Percentiles rank a stretch among this genome's conserved stretches.
Evolutionary conservation across 2,329 filamentous ascomycete genomes (phyloP).

Genomic region (Diplodia corticola): DNA sequence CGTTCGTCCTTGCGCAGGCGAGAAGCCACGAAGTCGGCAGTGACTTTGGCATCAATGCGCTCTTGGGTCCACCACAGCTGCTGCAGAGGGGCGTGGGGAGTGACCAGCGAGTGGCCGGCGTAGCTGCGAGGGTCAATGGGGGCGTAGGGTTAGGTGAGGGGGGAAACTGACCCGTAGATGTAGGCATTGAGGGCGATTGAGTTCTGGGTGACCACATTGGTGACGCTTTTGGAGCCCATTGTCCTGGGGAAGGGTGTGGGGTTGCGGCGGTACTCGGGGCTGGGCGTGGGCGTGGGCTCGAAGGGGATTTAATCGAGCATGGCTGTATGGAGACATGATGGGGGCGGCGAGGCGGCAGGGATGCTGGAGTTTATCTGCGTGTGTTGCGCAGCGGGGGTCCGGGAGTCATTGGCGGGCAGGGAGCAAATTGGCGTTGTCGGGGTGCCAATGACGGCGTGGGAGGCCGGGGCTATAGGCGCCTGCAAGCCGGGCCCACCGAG

Average conservation of each 20-base stretch:
- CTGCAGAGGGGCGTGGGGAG: conserved; percentile 50
- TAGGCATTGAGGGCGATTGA: conserved; percentile 51
- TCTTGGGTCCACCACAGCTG: conserved; percentile 71
- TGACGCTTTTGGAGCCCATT: conserved; percentile 42
- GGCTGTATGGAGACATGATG: not conserved
- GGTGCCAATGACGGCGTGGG: conserved; percentile 5
- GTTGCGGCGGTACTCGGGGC: not conserved
- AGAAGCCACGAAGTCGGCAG: conserved; percentile 64
- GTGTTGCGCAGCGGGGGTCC: not conserved
- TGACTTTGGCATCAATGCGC: conserved; percentile 69
- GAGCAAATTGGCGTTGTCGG: not conserved
- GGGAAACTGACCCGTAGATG: conserved; percentile 47
- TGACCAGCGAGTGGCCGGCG: conserved; percentile 52
- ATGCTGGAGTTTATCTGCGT: not conserved
- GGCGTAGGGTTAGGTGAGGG: not conserved
- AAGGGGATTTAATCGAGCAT: conserved; percentile 3
- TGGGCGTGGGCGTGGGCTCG: not conserved
- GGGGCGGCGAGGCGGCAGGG: not conserved
- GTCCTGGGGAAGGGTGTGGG: conserved; percentile 18
- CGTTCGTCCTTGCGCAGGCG: conserved; percentile 65
- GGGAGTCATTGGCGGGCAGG: conserved; percentile 9
- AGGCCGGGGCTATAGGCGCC: not conserved
- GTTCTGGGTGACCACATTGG: conserved; percentile 45
- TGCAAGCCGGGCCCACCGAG: conserved; percentile 11
- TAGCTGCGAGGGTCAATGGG: not conserved